Evolutionary conservation across 129 eudicot genomes (phyloP), one percentile per base, ranked within the genome.

Genomic region (Ambrosia artemisiifolia): DNA sequence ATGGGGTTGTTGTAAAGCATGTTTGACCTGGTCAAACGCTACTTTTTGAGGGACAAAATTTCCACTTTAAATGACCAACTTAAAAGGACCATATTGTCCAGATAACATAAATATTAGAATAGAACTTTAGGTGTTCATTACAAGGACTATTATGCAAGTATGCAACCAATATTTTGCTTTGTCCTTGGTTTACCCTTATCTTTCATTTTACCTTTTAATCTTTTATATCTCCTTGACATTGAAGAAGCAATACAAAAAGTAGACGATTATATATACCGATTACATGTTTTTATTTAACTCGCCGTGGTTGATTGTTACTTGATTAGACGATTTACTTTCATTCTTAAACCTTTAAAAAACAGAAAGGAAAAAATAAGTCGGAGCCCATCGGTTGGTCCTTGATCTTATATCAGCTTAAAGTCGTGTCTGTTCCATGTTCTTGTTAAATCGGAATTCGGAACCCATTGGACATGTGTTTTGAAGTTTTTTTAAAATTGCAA

Each of bases 1-100:
- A 65, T 74, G 12, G 42, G 64, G 54, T 64, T 36, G 80, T 78
- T 71, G 76, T 78, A 78, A 78, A 78, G 77, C 82, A 51, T 78
- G 82, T 78, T 78, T 78, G 82, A 71, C 77, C 71, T 71, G 82
- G 82, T 71, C 78, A 51, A 71, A 61, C 2, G 6, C 20, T 8
- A 53, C 24, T 44, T 78, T 74, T 74, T 71, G 49, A 63, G 82
- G 81, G 71, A 16, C 81, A 61, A 62, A 38, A 14, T 77, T 64
- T 36, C 63, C 54, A 49, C 71, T 57, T 69, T 60, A 47, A 69
- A 60, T 33, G 50, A 19, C 74, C 69, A 59, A 8, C 51, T 43
- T 53, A 55, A 55, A 55, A 55, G 65, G 65, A 6, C 65, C 65
- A 60, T 30, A 60, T 32, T 60, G 65, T 60, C 65, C 65, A 60